These are phyloP conservation scores for Eremothecium gossypii DNA, from an alignment of 1,139 yeast genomes.

Conservation along the genomic window DNA sequence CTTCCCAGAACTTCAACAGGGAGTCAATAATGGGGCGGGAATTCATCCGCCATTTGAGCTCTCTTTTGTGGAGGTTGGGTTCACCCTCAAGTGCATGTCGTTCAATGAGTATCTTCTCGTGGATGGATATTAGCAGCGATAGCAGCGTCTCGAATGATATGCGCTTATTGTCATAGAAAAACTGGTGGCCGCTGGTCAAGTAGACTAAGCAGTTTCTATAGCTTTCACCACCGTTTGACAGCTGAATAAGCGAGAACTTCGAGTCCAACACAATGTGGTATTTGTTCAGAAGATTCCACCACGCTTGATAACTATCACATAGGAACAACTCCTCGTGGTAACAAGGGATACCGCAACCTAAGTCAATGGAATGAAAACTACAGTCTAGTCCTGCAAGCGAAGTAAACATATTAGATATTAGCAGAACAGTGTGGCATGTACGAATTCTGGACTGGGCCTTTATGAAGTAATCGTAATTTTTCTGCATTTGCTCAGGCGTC, in stretches of 20 bases:
- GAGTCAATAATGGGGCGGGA: slow-evolving; percentile 47
- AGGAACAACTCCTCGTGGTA: slow-evolving; percentile 62
- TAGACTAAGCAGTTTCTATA: slow-evolving; percentile 43
- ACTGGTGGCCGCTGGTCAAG: slow-evolving; percentile 37
- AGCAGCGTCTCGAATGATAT: slow-evolving; percentile 51
- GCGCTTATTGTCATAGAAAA: slow-evolving; percentile 30
- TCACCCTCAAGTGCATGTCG: slow-evolving; percentile 32
- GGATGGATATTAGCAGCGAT: slow-evolving; percentile 60
- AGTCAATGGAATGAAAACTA: slow-evolving; percentile 46
- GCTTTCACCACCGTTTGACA: slow-evolving; percentile 49
- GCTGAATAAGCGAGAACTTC: slow-evolving; percentile 42
- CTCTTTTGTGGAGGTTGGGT: slow-evolving; percentile 32
- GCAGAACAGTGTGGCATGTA: slow-evolving; percentile 70
- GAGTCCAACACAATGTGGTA: slow-evolving; percentile 36
- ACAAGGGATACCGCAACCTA: slow-evolving; percentile 66
- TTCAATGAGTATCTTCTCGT: slow-evolving; percentile 56
- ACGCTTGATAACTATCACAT: slow-evolving; percentile 45
- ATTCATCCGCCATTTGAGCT: slow-evolving; percentile 53
- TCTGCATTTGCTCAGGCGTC: slow-evolving; percentile 35
- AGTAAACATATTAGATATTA: slow-evolving; percentile 62
- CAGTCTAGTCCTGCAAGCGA: slow-evolving; percentile 58
- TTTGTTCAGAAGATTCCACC: slow-evolving; percentile 39
- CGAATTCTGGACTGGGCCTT: slow-evolving; percentile 78
- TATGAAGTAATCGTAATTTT: slow-evolving; percentile 66
- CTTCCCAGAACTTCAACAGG: slow-evolving; percentile 57